These are phyloP conservation scores for Lactarius trivialis DNA, from an alignment of 768 basidiomycete species.

Conservation along the genomic window DNA sequence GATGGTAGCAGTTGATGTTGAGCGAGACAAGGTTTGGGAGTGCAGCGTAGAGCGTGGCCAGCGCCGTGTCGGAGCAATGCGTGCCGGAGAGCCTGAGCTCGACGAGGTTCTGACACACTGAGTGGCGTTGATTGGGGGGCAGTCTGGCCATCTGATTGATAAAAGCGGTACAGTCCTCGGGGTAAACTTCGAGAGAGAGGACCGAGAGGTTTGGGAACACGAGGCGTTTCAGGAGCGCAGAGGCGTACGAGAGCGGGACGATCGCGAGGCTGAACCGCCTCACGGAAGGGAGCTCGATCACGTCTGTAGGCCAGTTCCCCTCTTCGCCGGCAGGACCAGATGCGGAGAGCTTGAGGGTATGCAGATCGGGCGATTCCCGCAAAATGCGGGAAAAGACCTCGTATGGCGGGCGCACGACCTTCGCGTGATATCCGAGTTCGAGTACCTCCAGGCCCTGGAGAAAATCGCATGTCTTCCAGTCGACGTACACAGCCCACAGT, in stretches of 20 bases:
- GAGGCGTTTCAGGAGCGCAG: constrained; percentile 31
- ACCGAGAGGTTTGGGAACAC: constrained; percentile 32
- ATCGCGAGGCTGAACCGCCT: constrained; percentile 31
- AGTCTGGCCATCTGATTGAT: constrained; percentile 39
- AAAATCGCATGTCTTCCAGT: constrained; percentile 48
- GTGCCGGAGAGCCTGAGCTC: constrained; percentile 49
- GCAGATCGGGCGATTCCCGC: constrained; percentile 45
- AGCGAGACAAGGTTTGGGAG: constrained; percentile 43
- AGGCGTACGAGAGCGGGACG: constrained; percentile 29
- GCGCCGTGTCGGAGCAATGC: constrained; percentile 34
- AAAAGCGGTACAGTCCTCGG: constrained; percentile 48
- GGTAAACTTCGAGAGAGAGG: constrained; percentile 49
- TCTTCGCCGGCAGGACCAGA: constrained; percentile 49
- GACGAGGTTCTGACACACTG: constrained; percentile 44
- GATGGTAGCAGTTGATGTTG: constrained; percentile 33
- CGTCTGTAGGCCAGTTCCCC: constrained; percentile 30
- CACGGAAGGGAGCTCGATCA: constrained; percentile 25
- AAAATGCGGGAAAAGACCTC: constrained; percentile 47
- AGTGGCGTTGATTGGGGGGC: constrained; percentile 30
- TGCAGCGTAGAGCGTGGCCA: constrained; percentile 39
- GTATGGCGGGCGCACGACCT: constrained; percentile 54
- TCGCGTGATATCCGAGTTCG: constrained; percentile 55
- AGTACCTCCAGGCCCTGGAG: constrained; percentile 43
- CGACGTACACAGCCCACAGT: constrained; percentile 66
- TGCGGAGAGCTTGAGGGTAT: constrained; percentile 43